Conservation (phyloP, 768 basidiomycete species). For the Lentinula guzmanii region DNA sequence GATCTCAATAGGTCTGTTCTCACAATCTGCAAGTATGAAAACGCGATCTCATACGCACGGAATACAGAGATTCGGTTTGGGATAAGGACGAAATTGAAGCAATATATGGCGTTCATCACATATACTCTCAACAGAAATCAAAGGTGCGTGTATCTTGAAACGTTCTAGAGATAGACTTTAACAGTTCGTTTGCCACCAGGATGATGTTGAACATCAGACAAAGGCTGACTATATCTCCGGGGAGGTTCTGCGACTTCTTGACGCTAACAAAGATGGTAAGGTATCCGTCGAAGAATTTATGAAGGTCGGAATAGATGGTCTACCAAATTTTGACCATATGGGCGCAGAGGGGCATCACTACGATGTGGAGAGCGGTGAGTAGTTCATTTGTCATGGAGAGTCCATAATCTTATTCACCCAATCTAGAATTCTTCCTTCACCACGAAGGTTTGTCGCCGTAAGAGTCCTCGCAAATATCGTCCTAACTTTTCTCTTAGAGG, state of each 20-base stretch:
- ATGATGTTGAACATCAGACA: constrained; percentile 70
- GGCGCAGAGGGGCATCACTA: constrained; percentile 94
- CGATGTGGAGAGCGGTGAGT: constrained; percentile 81
- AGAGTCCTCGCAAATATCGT: background rate
- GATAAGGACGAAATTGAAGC: constrained; percentile 88
- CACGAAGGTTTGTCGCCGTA: constrained; percentile 71
- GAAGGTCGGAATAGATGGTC: constrained; percentile 61
- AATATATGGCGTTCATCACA: constrained; percentile 93
- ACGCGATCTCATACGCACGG: background rate
- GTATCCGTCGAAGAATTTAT: constrained; percentile 68
- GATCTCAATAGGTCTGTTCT: constrained; percentile 73
- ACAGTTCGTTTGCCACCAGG: constrained; percentile 29
- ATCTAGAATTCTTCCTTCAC: constrained; percentile 85
- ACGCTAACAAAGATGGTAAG: constrained; percentile 69
- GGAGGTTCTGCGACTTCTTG: constrained; percentile 62
- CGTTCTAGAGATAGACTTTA: background rate
- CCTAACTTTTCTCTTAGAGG: constrained; percentile 39
- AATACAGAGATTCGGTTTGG: constrained; percentile 69
- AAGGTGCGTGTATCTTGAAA: constrained; percentile 33
- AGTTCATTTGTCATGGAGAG: background rate
- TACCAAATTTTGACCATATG: constrained; percentile 79
- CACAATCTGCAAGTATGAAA: background rate
- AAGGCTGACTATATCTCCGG: constrained; percentile 79
- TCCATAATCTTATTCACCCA: background rate
- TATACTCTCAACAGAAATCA: constrained; percentile 79